Base-by-base conservation (phyloP, 805 yeast species). In the Pichia heedii region DNA sequence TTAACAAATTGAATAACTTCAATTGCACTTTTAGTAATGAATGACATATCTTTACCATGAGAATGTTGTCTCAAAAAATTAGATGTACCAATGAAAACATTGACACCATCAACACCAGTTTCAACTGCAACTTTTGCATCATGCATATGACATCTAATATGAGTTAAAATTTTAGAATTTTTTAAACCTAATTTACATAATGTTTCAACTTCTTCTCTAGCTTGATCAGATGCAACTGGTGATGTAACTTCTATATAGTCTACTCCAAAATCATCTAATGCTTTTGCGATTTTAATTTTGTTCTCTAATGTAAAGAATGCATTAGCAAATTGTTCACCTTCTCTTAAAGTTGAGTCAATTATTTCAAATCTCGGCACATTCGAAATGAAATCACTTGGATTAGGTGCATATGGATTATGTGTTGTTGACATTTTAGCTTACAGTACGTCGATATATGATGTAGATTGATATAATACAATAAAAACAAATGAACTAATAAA, bases 301-400 rank as follows among this genome's bases (percentile, higher is more conserved):
- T 66, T 74, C 44, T 75, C 79, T 36, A 77, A 65, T 39, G 72
- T 67, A 65, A 75, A 75, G 51, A 75, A 75, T n/a, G 81, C 74
- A 52, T 75, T 75, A 54, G 81, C 80, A 51, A 75, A 75, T 57
- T 75, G 81, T 58, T 75, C 81, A 55, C 81, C 81, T 58, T 75
- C 81, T 71, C 81, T 73, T 44, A 75, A 65, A 20, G 81, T 75
- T 24, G 78, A 70, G 54, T 75, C 81, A 46, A 75, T 75, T 33
- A 75, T 59, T 60, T 75, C 69, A 56, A 75, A 75, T 54, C 67
- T 67, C 48, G 65, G 62, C 22, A 75, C 80, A 51, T 75, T 75
- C 30, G 80, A 75, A 49, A 75, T 62, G 50, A 62, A 74, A 61
- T 75, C 80, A 47, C 75, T 65, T 20, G 81, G 81, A 51, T 75